Conservation (phyloP, 306 rosid genomes). For the Vachellia pachyceras region DNA sequence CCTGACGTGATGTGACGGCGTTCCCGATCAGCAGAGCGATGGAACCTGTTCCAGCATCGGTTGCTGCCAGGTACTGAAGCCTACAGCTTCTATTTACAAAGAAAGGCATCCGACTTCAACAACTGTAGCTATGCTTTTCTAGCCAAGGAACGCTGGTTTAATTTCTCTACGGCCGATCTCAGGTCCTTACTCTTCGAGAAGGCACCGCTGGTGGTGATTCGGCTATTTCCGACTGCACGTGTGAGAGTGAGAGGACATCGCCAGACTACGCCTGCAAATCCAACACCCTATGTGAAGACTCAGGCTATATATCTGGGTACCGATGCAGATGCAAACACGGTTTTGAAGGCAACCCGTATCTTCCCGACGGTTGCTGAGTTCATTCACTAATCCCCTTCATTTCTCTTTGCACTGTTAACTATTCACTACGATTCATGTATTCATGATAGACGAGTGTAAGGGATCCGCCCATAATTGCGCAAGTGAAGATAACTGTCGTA, state of each 20-base stretch:
- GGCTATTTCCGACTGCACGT: constrained; percentile 35
- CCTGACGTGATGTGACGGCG: constrained; percentile 16
- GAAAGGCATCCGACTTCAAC: neutral
- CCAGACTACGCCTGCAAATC: constrained; percentile 10
- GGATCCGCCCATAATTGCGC: neutral
- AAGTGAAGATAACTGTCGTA: neutral
- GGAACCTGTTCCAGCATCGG: constrained; percentile 35
- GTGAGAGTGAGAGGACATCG: neutral
- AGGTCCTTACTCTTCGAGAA: neutral
- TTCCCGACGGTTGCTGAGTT: constrained; percentile 42
- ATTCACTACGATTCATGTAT: neutral
- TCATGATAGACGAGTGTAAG: constrained; percentile 1
- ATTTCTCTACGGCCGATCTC: constrained; percentile 24
- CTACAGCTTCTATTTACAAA: accelerated
- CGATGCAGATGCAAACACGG: constrained; percentile 43
- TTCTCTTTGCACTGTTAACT: no score
- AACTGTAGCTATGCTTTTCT: constrained; percentile 39
- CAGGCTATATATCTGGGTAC: constrained; percentile 15
- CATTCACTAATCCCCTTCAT: neutral
- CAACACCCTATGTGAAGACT: neutral
- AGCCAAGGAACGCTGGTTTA: constrained; percentile 33
- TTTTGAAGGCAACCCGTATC: constrained; percentile 47
- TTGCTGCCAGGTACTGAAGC: neutral
- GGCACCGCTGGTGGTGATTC: constrained; percentile 42
- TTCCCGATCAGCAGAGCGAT: no score